Evolutionary conservation across 257 asterid species (phyloP), one percentile per base, ranked within the genome.

Genomic region (Gentiana dahurica): DNA sequence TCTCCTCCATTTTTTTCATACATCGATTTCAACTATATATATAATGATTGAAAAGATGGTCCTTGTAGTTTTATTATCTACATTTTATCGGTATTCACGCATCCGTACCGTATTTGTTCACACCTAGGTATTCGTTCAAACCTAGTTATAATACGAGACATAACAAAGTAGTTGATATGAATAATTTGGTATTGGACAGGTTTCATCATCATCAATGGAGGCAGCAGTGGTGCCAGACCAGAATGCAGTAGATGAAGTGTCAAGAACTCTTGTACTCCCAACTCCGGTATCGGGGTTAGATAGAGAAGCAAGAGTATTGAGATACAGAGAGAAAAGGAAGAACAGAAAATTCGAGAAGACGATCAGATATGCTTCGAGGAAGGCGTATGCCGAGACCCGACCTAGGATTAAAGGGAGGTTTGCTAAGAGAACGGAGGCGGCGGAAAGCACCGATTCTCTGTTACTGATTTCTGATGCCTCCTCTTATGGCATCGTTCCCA

Each of bases 331-430:
- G 81, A 84, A 87, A 50, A 72, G 85, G 55, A 86, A 86, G 82
- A 79, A 79, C 62, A 59, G 95, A 24, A 86, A 60, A 65, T 86
- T 86, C 8, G 93, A 86, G 65, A 87, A 87, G 51, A 87, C 92
- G 0, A 84, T 84, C 32, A 68, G 96, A 51, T 87, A 87, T 41
- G 94, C 96, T 0, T 87, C 96, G 7, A 77, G 96, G 50, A 87
- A 87, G 67, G 94, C 96, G 2, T 87, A 87, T 3, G 96, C 96
- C 1, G 96, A 87, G 71, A 84, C 87, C 1, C 77, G 96, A 4
- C 94, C 92, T 1, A 69, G 94, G 62, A 76, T 87, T 70, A 87
- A 84, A 65, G 96, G 96, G 0, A 65, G 96, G 59, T 87, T 87
- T 8, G 94, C 94, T 4, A 87, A 82, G 65, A 79, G 86, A 2